A percentile compares a stretch with the other conserved stretches of the same genome.
phyloP scores from a whole-genome alignment of 345 rosid genomes.

The Brassica cretica region DNA sequence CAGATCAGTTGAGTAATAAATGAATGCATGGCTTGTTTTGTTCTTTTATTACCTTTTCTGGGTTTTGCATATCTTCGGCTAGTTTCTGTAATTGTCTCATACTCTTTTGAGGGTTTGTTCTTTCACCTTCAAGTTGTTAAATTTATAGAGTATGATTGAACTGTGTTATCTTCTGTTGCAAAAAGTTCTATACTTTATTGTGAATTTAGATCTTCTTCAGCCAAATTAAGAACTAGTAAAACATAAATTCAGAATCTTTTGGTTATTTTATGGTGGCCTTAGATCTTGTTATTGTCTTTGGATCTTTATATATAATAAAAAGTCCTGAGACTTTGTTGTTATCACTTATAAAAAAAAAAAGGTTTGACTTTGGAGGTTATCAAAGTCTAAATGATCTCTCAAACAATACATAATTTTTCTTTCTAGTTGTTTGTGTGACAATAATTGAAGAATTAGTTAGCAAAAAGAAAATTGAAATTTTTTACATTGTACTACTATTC shows the following conservation, averaged over 20 bases:
- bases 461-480: too few relatives aligned
- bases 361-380: slow-evolving; percentile 20
- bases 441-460: background rate
- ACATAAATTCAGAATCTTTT: slow-evolving; percentile 6
- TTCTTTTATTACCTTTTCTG: background rate
- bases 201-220: slow-evolving; percentile 21
- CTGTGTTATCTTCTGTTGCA: background rate
- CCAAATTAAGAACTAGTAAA: background rate
- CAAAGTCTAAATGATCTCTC: slow-evolving; percentile 6
- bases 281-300: slow-evolving; percentile 27
- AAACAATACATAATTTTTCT: background rate
- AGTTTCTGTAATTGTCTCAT: slow-evolving; percentile 12
- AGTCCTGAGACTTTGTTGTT: slow-evolving; percentile 13
- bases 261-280: slow-evolving; percentile 16
- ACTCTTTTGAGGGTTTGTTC: background rate
- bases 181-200: slow-evolving; percentile 6
- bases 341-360: background rate
- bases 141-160: background rate
- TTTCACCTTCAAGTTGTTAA: background rate
- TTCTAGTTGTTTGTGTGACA: background rate
- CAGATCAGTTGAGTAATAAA: background rate
- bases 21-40: slow-evolving; percentile 27
- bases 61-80: background rate
- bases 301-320: slow-evolving; percentile 12
- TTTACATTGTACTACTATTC: slow-evolving; percentile 8